Conservation (phyloP, 1,284 basidiomycete species). For the Trametes polyzona region DNA sequence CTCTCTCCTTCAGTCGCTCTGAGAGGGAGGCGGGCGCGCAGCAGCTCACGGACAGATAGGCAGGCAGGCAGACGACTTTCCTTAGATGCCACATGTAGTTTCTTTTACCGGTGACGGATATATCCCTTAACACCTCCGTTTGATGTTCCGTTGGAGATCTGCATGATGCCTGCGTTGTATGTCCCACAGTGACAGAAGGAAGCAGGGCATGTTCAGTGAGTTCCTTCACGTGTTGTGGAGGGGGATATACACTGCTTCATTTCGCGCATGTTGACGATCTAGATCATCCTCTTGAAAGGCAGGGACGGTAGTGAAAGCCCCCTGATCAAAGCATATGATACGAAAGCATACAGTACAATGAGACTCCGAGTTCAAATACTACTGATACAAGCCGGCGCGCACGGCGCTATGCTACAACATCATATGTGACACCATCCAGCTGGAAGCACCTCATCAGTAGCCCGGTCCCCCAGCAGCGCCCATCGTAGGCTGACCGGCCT, state of each 20-base stretch:
- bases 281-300: no score
- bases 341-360: background rate
- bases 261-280: no score
- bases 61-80: background rate
- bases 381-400: background rate
- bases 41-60: conserved; percentile 1
- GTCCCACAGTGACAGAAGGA: no score
- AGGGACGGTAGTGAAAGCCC: no score
- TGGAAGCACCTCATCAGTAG: conserved; percentile 2
- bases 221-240: no score
- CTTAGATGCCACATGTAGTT: background rate
- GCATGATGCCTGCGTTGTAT: no score
- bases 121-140: no score
- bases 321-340: background rate
- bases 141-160: no score
- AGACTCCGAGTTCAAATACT: background rate
- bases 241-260: no score
- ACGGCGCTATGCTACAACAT: background rate
- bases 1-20: background rate
- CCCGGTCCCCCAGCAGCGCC: conserved; percentile 1
- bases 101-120: background rate
- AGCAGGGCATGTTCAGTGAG: no score
- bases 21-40: background rate
- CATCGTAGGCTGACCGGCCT: conserved; percentile 3
- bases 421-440: background rate